Conservation (phyloP, 2,329 filamentous ascomycete species). For the Fusarium vanettenii region DNA sequence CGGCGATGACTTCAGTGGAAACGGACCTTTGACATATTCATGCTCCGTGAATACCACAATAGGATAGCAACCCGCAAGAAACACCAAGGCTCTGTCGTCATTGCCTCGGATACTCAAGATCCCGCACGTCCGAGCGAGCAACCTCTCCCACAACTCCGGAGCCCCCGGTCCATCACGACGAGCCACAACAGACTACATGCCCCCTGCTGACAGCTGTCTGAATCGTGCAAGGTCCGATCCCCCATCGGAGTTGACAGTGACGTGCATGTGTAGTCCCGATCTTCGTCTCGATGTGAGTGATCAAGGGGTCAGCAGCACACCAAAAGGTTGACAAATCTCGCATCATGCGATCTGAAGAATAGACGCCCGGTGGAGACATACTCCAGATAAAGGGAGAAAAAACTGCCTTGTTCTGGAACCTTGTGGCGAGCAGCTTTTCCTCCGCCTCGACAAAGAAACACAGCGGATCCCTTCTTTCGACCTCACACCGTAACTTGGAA, state of each 20-base stretch:
- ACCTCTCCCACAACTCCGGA: not conserved
- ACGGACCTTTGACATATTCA: not conserved
- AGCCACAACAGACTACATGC: conserved; percentile 11
- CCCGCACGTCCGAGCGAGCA: not conserved
- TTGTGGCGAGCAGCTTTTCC: conserved; percentile 13
- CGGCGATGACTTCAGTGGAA: not conserved
- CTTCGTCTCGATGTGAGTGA: not conserved
- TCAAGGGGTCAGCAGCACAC: not conserved
- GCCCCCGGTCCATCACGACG: conserved; percentile 6
- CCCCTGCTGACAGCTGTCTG: conserved; percentile 3
- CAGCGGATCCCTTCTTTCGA: too few relatives aligned
- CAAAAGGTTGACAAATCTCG: not conserved
- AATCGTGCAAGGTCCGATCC: conserved; percentile 6
- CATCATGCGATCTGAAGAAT: conserved; percentile 12
- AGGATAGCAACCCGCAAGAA: not conserved
- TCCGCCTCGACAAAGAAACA: not conserved
- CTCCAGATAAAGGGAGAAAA: not conserved
- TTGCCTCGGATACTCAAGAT: not conserved
- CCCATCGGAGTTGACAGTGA: not conserved
- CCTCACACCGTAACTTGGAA: conserved; percentile 16
- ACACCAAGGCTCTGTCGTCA: not conserved
- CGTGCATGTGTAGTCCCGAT: not conserved
- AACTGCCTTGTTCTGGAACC: conserved; percentile 4
- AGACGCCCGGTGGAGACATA: conserved; percentile 14
- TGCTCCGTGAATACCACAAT: not conserved